Conservation (phyloP, 306 rosid genomes). For the Acacia confusa region DNA sequence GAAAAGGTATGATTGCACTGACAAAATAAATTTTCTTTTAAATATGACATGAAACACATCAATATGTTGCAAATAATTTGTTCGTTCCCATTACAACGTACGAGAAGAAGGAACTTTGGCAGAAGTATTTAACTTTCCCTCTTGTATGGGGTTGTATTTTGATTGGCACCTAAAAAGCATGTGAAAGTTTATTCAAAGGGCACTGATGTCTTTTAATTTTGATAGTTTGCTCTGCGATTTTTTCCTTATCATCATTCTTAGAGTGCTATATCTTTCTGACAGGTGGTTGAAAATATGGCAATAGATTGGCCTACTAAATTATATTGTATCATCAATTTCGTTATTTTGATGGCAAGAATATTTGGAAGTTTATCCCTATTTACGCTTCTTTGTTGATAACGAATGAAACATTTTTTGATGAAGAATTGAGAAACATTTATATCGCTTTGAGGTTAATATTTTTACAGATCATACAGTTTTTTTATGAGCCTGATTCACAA, state of each 20-base stretch:
- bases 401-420: background rate
- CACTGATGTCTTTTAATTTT: background rate
- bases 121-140: background rate
- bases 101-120: background rate
- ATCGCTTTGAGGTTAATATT: background rate
- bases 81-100: background rate
- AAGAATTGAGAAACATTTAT: background rate
- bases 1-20: constrained; percentile 49
- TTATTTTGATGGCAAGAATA: background rate
- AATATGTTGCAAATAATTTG: constrained; percentile 13
- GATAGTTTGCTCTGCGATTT: constrained; percentile 12
- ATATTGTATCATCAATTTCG: constrained; percentile 5
- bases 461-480: constrained; percentile 13
- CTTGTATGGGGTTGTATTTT: background rate
- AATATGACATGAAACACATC: background rate
- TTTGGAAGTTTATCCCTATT: background rate
- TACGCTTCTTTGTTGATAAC: background rate
- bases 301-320: constrained; percentile 2
- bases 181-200: background rate
- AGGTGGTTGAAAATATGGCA: constrained; percentile 17
- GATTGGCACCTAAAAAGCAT: background rate
- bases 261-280: background rate
- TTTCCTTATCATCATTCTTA: background rate
- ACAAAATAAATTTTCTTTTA: constrained; percentile 2
- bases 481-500: constrained; percentile 19